Evolutionary conservation across 768 basidiomycete species (phyloP), one percentile per base, ranked within the genome.

Genomic region (Hortiboletus flavorubellus): DNA sequence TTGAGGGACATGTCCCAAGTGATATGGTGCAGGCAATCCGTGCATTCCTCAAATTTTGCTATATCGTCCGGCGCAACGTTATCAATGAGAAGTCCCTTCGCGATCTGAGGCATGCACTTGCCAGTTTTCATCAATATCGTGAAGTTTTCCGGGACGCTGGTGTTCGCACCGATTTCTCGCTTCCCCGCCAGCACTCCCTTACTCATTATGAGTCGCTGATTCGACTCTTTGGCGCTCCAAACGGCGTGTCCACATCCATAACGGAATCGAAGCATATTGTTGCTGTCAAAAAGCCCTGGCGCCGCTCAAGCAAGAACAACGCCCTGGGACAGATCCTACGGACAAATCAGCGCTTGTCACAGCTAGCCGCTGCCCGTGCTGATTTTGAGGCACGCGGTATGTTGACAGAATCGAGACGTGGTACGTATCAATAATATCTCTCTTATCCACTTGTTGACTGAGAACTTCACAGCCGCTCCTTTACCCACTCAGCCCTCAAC

Each of bases 181-280:
- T 75, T 1, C 73, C 72, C 0, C 55, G 63, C 0, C 74, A 76
- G 33, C 74, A 75, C 33, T 61, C 72, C 0, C 58, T 75, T 1
- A 21, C 42, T 0, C 75, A 76, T 39, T 76, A 74, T 33, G 18
- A 16, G 0, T 26, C 30, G 0, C 29, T 63, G 1, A 72, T 74
- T 21, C 37, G 34, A 1, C 44, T 63, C 6, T 76, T 74, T 53
- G 69, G 68, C n/a, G 60, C 68, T 3, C 73, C 68, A 5, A 74
- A 73, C 49, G 69, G 75, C 0, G 54, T 75, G 0, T 74, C 69
- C 40, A 68, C 69, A 0, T 75, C 73, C 7, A 75, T 75, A 9
- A 75, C 71, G 0, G 73, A 76, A 45, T 70, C 68, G 0, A 71
- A 67, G 41, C 73, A 73, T 30, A 74, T 74, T 46, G 62, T 64